Conservation (phyloP, 768 basidiomycete genomes). For the Naganishia onofrii region DNA sequence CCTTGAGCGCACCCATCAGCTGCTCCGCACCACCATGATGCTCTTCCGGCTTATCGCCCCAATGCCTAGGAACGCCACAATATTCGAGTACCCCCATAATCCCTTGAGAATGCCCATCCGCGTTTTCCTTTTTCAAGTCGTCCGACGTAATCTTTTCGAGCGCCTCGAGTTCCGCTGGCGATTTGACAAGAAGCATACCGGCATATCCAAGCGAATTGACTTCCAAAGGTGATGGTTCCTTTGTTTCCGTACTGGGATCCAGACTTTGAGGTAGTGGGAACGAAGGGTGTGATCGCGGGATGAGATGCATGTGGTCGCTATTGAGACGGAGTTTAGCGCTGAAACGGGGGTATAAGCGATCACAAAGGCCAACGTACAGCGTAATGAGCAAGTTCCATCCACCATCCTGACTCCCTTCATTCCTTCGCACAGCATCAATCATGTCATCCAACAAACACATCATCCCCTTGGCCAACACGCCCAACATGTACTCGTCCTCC, state of each 20-base stretch:
- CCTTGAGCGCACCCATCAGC: slow-evolving; percentile 13
- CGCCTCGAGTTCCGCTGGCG: slow-evolving; percentile 68
- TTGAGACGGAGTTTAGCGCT: neutral
- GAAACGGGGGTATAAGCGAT: neutral
- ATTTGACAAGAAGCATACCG: slow-evolving; percentile 83
- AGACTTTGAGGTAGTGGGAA: slow-evolving; percentile 35
- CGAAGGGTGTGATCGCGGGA: slow-evolving; percentile 63
- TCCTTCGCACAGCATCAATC: slow-evolving; percentile 43
- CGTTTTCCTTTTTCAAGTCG: slow-evolving; percentile 25
- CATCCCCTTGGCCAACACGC: slow-evolving; percentile 42
- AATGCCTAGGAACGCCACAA: slow-evolving; percentile 45
- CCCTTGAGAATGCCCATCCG: slow-evolving; percentile 29
- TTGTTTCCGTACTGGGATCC: neutral
- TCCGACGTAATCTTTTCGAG: slow-evolving; percentile 58
- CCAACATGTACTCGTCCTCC: slow-evolving; percentile 37
- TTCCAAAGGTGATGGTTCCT: slow-evolving; percentile 54
- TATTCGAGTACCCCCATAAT: slow-evolving; percentile 41
- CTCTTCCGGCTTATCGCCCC: slow-evolving; percentile 33
- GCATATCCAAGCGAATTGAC: slow-evolving; percentile 87
- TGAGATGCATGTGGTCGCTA: slow-evolving; percentile 73
- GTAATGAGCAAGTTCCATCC: slow-evolving; percentile 51
- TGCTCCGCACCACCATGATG: slow-evolving; percentile 19
- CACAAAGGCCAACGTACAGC: slow-evolving; percentile 35
- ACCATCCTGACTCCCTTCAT: slow-evolving; percentile 37
- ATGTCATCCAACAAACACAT: slow-evolving; percentile 46